Base-by-base conservation (phyloP, 2,329 filamentous ascomycete genomes). In the Venturiaceae sp. region DNA sequence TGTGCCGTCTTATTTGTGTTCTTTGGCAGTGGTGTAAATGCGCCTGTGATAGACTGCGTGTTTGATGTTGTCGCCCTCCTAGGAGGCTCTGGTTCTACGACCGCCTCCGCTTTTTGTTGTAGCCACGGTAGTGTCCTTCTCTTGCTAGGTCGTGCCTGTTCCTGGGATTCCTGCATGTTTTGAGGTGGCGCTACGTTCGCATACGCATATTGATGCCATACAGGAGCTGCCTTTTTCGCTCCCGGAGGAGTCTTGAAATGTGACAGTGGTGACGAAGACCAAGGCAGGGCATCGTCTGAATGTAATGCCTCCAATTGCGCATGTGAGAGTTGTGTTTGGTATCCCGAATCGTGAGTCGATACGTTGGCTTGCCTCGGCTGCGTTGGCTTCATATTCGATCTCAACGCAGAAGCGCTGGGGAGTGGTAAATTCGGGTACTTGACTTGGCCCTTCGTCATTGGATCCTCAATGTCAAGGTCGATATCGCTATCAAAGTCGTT, bases 401-500 rank as follows among this genome's bases (percentile, higher is more conserved):
- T 53, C 47, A 46, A 54, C 13, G 21, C 21, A 16, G 50, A 46
- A 14, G n/a, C 26, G n/a, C 14, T 13, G 13, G 32, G 34, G 21
- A 19, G 36, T 14, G 57, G 57, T 30, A 58, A 28, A 19, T 59
- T 39, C 8, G 76, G 75, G 55, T 78, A 77, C 28, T 64, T 66
- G 21, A 77, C 68, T 2, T 69, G 69, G 39, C 65, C 67, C 63
- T 74, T 76, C 1, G 80, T 75, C 1, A 76, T 71, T 0, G 85
- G 83, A 60, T 83, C 79, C 60, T 88, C 80, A 55, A 84, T 80
- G 62, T 91, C 88, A 26, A 95, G 76, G 58, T 90, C 82, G 21
- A 86, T 80, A 64, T 96, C 91, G 67, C 92, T 88, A 65, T 90
- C 90, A 64, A 95, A 94, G 67, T 96, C 92, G 64, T 92, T 85